Percentiles rank a stretch among this genome's conserved stretches.
phyloP scores from a whole-genome alignment of 106 monocot species.

The Apostasia ramifera region DNA sequence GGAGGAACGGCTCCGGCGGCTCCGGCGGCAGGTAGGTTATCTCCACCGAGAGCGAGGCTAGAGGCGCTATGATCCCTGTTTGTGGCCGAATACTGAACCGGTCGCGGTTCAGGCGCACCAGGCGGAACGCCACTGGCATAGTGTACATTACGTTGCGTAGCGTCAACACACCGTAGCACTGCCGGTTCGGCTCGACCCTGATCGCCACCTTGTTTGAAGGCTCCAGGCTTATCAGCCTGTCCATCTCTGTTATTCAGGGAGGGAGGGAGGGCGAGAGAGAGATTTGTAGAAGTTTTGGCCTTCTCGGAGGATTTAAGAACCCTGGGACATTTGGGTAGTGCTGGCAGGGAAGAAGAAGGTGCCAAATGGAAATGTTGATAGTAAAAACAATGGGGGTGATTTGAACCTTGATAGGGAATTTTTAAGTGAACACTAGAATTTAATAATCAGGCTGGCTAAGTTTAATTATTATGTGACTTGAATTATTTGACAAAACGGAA shows the following conservation, averaged over 20 bases:
- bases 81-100: constrained; percentile 34
- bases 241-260: constrained; percentile 14
- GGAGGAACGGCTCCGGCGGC: constrained; percentile 6
- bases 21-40: constrained; percentile 18
- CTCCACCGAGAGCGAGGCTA: constrained; percentile 27
- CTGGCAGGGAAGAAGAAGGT: too few relatives aligned
- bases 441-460: too few relatives aligned
- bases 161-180: constrained; percentile 26
- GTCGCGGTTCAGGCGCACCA: constrained; percentile 21
- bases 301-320: too few relatives aligned
- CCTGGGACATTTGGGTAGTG: too few relatives aligned
- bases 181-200: constrained; percentile 28
- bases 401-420: too few relatives aligned
- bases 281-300: too few relatives aligned
- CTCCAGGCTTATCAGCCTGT: constrained; percentile 36
- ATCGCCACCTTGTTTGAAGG: constrained; percentile 37
- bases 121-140: constrained; percentile 54
- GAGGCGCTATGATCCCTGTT: constrained; percentile 44
- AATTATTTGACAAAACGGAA: too few relatives aligned
- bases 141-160: constrained; percentile 62
- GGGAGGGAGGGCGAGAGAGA: background rate
- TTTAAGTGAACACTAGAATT: too few relatives aligned
- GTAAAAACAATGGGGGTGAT: too few relatives aligned
- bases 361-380: too few relatives aligned
- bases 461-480: too few relatives aligned